Evolutionary conservation across 768 basidiomycete species (phyloP), one percentile per base, ranked within the genome.

Genomic region (Trametes sanguinea): DNA sequence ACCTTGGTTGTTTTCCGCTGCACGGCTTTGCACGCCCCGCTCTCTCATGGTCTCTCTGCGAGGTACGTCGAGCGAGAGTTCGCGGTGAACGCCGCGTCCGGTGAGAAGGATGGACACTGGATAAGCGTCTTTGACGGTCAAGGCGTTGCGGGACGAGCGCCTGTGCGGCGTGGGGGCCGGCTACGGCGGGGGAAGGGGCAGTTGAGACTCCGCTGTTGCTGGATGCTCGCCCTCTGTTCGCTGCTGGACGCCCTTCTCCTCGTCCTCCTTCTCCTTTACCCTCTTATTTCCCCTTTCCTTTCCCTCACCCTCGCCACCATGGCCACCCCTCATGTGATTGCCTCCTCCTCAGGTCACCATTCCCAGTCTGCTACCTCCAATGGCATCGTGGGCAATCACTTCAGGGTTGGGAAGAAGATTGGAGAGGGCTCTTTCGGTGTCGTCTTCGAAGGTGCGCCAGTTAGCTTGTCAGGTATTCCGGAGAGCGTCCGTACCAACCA

Each of bases 341-440:
- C 90, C 51, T 89, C 90, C 43, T 90, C 89, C 62, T 89, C 85
- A 47, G 78, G 78, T 22, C 88, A 89, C 75, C 86, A 84, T 54
- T 63, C 70, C 39, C 84, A 85, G 70, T 81, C 85, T 50, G 77
- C 85, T 51, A 80, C 83, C 32, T 81, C 82, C 35, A 89, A 86
- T 75, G 85, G 89, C 69, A 85, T 92, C 74, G 88, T 92, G 61
- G 90, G 90, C 45, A 86, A 81, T 69, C 85, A 91, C 73, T 92
- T 85, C 73, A 84, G 91, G 65, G 95, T 98, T 54, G 96, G 96
- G 53, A 95, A 96, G 84, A 98, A 98, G 86, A 96, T 98, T 74
- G 96, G 96, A 51, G 96, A 99, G 78, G 96, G 96, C 53, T 92
- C 90, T n/a, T 99, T 99, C 74, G 96, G 96, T 70, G 96, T 98